Conservation (phyloP, 2,329 filamentous ascomycete species). For the Aspergillus candidus region DNA sequence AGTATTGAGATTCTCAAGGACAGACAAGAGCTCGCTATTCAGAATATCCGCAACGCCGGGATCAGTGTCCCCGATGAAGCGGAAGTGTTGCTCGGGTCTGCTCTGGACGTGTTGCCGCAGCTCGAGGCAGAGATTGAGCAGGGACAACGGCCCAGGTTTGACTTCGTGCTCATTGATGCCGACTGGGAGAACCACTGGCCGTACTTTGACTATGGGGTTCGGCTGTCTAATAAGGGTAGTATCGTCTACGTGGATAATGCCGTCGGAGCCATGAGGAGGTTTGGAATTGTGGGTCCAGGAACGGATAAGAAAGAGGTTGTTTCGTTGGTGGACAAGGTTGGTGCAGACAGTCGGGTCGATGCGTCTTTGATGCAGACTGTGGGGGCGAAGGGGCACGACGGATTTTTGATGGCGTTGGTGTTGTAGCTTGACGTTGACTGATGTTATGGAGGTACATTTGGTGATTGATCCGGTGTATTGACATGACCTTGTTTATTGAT, state of each 20-base stretch:
- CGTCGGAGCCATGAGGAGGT: slow-evolving; percentile 24
- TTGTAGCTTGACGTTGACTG: slow-evolving; percentile 14
- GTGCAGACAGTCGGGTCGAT: slow-evolving; percentile 39
- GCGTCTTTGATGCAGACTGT: slow-evolving; percentile 42
- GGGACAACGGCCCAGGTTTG: slow-evolving; percentile 39
- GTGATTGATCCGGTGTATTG: too few species aligned
- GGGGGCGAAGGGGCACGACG: slow-evolving; percentile 43
- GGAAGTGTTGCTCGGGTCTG: slow-evolving; percentile 43
- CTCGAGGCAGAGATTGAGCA: slow-evolving; percentile 37
- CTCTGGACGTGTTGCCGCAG: slow-evolving; percentile 37
- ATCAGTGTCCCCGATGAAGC: slow-evolving; percentile 33
- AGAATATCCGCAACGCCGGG: slow-evolving; percentile 40
- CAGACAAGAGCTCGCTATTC: slow-evolving; percentile 42
- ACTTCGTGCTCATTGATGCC: slow-evolving; percentile 51
- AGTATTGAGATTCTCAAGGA: slow-evolving; percentile 47
- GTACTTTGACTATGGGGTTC: slow-evolving; percentile 34
- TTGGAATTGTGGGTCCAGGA: too few species aligned
- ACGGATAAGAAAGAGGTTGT: slow-evolving; percentile 17
- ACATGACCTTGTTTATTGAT: too few species aligned
- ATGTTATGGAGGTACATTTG: too few species aligned
- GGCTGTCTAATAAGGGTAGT: slow-evolving; percentile 38
- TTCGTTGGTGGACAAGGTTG: slow-evolving; percentile 37
- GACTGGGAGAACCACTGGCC: slow-evolving; percentile 46
- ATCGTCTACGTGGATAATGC: slow-evolving; percentile 49
- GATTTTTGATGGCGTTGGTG: slow-evolving; percentile 32